Conservation (phyloP, 768 basidiomycete genomes). For the Lentinus tigrinus region DNA sequence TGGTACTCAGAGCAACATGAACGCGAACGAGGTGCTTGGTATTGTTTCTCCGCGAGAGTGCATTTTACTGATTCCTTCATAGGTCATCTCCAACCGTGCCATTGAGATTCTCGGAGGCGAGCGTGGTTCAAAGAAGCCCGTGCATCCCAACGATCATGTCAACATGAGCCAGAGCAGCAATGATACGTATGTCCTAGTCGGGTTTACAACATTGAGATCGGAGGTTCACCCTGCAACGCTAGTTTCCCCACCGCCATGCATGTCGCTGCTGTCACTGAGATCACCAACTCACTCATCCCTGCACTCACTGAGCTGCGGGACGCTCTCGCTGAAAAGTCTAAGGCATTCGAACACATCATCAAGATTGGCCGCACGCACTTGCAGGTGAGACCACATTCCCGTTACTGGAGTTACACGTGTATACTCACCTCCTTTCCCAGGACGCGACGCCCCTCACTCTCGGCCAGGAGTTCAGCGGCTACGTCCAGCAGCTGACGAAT, state of each 20-base stretch:
- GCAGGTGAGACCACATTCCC: slow-evolving; percentile 45
- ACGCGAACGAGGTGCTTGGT: slow-evolving; percentile 77
- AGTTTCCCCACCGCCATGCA: slow-evolving; percentile 99
- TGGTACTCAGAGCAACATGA: slow-evolving; percentile 99
- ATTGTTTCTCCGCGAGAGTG: neutral
- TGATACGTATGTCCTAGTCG: slow-evolving; percentile 71
- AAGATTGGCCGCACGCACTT: slow-evolving; percentile 99
- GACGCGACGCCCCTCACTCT: slow-evolving; percentile 97
- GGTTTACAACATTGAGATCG: neutral
- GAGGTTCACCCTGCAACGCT: slow-evolving; percentile 1
- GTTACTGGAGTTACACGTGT: neutral
- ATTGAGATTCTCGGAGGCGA: slow-evolving; percentile 96
- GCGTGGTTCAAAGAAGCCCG: slow-evolving; percentile 93
- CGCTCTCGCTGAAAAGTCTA: slow-evolving; percentile 79
- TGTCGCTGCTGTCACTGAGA: slow-evolving; percentile 90
- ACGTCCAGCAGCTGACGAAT: slow-evolving; percentile 91
- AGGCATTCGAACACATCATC: slow-evolving; percentile 86
- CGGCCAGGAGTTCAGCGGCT: slow-evolving; percentile 98
- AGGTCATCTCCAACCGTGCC: slow-evolving; percentile 98
- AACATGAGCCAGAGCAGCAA: slow-evolving; percentile 99
- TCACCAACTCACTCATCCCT: slow-evolving; percentile 76
- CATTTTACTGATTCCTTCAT: neutral
- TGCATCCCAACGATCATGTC: slow-evolving; percentile 99
- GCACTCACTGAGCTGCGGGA: slow-evolving; percentile 82
- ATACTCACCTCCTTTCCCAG: slow-evolving; percentile 35